Base-by-base conservation (phyloP, 2,329 filamentous ascomycete species). In the Pleurostoma richardsiae region DNA sequence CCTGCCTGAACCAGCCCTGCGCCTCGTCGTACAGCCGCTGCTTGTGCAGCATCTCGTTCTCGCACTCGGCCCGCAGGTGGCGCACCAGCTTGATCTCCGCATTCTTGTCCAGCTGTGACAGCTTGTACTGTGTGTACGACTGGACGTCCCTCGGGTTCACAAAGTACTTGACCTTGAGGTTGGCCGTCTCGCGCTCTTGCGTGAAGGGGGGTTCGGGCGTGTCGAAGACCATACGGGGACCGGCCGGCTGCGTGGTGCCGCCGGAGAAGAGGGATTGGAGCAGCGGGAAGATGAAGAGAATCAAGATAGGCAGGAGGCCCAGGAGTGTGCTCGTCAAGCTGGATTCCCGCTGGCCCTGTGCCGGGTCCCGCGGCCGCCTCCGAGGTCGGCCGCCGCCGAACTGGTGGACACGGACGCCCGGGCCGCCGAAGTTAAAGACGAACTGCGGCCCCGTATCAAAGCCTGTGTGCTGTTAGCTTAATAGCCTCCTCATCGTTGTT, bases 381-480 rank as follows among this genome's bases (percentile, higher is more conserved):
- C 90, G 80, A 28, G 91, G 90, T 46, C 80, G 76, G 5, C 73
- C 78, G 45, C 94, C 92, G 56, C 91, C 92, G 65, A 99, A 97
- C 64, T 96, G 92, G 66, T 97, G 94, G 51, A 99, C 90, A 50
- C 92, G 83, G 58, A 99, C 84, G 26, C 91, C 92, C 3, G 92
- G 90, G 6, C 90, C 89, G 50, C 91, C 91, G 55, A 96, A 82
- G 69, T 96, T 96, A 70, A 97, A 97, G 46, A 96, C 88, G 65
- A 96, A 96, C 57, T 90, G 87, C 29, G 89, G 90, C 11, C 90
- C 89, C 51, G 77, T 80, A 59, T 90, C 86, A 66, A 91, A 90
- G 39, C 70, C 77, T 77, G 54, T 29, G 44, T 41, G 43, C 31
- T 30, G 19, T 28, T 19, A 19, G 19, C 19, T 19, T 19, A 19